These are phyloP conservation scores for Phaeosphaeriaceae sp. DNA, from an alignment of 2,329 filamentous ascomycete species.

Conservation along the genomic window DNA sequence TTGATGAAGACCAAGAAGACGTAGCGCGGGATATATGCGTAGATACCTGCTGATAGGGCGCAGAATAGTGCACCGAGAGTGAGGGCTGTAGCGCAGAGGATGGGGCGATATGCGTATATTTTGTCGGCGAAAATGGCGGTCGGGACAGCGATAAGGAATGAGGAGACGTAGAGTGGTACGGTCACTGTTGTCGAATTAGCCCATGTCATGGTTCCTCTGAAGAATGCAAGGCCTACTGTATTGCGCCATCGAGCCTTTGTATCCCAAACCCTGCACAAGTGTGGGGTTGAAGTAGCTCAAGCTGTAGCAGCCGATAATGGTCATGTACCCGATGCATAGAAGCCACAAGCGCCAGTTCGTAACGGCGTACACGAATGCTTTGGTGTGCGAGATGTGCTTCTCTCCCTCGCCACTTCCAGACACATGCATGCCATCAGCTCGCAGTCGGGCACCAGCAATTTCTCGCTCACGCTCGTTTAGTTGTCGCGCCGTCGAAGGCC, in stretches of 20 bases:
- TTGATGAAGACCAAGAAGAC: conserved; percentile 36
- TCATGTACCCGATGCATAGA: conserved; percentile 33
- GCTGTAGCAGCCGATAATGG: conserved; percentile 36
- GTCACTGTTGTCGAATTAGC: conserved; percentile 13
- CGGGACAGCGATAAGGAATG: conserved; percentile 30
- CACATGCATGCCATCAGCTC: conserved; percentile 28
- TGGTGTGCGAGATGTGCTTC: conserved; percentile 22
- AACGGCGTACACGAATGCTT: conserved; percentile 27
- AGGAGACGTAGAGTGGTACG: conserved; percentile 30
- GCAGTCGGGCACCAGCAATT: conserved; percentile 34
- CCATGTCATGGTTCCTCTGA: neutral
- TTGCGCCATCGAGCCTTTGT: conserved; percentile 27
- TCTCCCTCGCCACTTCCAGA: conserved; percentile 24
- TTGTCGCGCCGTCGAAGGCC: conserved; percentile 50
- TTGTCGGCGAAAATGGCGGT: conserved; percentile 32
- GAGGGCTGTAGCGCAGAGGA: conserved; percentile 22
- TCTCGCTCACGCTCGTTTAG: conserved; percentile 55
- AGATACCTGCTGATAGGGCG: conserved; percentile 29
- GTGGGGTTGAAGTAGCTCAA: conserved; percentile 34
- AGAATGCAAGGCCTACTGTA: conserved; percentile 8
- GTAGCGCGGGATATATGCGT: conserved; percentile 33
- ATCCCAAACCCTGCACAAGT: conserved; percentile 29
- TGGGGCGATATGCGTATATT: conserved; percentile 19
- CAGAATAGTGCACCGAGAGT: conserved; percentile 28
- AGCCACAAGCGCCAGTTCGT: conserved; percentile 33